Evolutionary conservation across 1,139 yeast species (phyloP), one percentile per base, ranked within the genome.

Genomic region (Pichia sp.): DNA sequence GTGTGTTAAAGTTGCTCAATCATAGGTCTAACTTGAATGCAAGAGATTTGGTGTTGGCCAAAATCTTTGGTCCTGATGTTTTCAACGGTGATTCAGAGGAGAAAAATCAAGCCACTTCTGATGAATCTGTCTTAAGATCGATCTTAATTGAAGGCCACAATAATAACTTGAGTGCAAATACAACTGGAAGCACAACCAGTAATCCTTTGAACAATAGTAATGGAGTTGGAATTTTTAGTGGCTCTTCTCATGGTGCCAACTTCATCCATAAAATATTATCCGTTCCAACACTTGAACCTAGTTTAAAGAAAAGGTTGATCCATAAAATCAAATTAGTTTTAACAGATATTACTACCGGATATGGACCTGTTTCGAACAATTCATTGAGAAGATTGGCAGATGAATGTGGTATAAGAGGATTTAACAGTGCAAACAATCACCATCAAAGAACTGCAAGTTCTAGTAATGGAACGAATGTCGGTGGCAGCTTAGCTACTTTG

Each of bases 331-430:
- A 52, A 34, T 46, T 54, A 24, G 54, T 54, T 16, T 38, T 54
- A 45, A 54, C 57, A 6, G 57, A 54, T 51, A 48, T 54, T 4
- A 48, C 36, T 14, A 17, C 41, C 5, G 52, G 47, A 50, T 50
- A 36, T 48, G 53, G 55, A 16, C 42, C 50, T 8, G 46, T 52
- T 30, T 44, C 51, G 12, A 55, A 47, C 12, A 56, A 89, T 66
- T 89, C 88, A 31, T 89, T 90, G 71, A 88, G 89, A 67, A 83
- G 96, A 61, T 75, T 93, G 56, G 81, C 92, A 82, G 98, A 93
- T 62, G 98, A 93, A 69, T 95, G 91, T 60, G 98, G 98, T 7
- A 75, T 92, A 51, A 64, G 64, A 50, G 51, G 49, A 7, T 46
- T 46, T 31, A 55, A 40, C 44, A 33, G 30, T 34, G 36, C 34